phyloP scores from a whole-genome alignment of 345 rosid species.

The Citropsis articulata region DNA sequence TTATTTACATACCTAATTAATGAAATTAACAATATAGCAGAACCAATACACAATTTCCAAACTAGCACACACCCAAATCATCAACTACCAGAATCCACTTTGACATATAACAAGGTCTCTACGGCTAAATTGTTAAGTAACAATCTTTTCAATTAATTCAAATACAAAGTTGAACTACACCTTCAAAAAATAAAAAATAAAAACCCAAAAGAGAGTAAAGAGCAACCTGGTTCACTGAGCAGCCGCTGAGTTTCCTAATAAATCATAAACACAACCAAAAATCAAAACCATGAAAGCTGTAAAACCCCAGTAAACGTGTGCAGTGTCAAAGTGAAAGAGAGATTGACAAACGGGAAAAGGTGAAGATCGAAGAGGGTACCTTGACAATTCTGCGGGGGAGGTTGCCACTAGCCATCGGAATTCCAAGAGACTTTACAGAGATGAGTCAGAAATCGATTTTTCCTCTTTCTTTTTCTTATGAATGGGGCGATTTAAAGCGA shows the following conservation, averaged over 20 bases:
- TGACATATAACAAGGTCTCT: background rate
- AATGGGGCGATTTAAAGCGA: background rate
- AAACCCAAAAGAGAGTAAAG: background rate
- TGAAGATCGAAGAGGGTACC: constrained; percentile 20
- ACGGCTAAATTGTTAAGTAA: background rate
- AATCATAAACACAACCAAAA: constrained; percentile 5
- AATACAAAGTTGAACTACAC: background rate
- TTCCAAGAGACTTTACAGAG: background rate
- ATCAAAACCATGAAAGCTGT: background rate
- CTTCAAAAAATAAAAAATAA: background rate
- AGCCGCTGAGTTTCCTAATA: constrained; percentile 22
- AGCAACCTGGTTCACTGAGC: constrained; percentile 60
- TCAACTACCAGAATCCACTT: background rate
- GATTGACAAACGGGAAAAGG: background rate
- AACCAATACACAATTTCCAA: background rate
- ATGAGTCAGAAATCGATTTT: background rate
- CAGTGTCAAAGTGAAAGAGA: background rate
- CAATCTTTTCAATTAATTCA: background rate
- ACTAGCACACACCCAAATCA: background rate
- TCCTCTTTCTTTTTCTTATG: too few species aligned
- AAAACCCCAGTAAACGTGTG: background rate
- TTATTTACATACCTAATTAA: background rate
- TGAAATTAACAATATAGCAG: background rate
- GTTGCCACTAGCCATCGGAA: constrained; percentile 41
- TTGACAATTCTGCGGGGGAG: constrained; percentile 53